Evolutionary conservation across 1,139 yeast species (phyloP), one percentile per base, ranked within the genome.

Genomic region (Debaryomycetaceae sp.): DNA sequence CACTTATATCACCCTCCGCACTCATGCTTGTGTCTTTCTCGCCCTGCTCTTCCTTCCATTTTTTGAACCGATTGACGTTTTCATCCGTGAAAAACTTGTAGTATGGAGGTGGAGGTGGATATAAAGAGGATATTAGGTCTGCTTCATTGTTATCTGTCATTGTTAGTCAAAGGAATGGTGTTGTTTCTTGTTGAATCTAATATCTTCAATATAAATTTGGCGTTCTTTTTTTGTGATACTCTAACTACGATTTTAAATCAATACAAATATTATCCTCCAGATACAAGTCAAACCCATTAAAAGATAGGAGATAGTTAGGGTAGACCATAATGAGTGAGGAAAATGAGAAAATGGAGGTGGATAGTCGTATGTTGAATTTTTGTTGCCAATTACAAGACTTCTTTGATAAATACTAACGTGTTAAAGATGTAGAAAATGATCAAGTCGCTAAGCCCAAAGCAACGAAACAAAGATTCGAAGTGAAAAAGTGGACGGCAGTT

Each of bases 401-500:
- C 32, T 19, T 9, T 18, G 11, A 4, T 17, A 35, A 28, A 29
- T 42, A 44, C 48, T 44, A 39, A 44, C 48, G 19, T 9, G 3
- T n/a, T 17, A 28, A 15, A 41, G 44, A 37, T 32, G 34, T 34
- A 17, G 44, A 34, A 37, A 31, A 48, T 29, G 43, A 42, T 24
- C 40, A 36, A 34, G 26, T 29, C 16, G 16, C 41, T 17, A 44
- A 44, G 28, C 29, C 39, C 17, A 46, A 44, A 37, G 39, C 40
- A 22, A 47, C 53, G 30, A 70, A 70, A 43, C 70, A 69, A 38
- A 61, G 68, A 42, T 73, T 73, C 43, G 78, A 73, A 47, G 76
- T 73, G 18, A 73, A 71, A 53, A 73, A 73, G 70, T 92, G 98
- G 98, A 89, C 96, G 13, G 98, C 98, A 0, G 98, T 94, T 39